phyloP scores from a whole-genome alignment of 108 stramenopile genomes.

The Bacterosira constricta region DNA sequence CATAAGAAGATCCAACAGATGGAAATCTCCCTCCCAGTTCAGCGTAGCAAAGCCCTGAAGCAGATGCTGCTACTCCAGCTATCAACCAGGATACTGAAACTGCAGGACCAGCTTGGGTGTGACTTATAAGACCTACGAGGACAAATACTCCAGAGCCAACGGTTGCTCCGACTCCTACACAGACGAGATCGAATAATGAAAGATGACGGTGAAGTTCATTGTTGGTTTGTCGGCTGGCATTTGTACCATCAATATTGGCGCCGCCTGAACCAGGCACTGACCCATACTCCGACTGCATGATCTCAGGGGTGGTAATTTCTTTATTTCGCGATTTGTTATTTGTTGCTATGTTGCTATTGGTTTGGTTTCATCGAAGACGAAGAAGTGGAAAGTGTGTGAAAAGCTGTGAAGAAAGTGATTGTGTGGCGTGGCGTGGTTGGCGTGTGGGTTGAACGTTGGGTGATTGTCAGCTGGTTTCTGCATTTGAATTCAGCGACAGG shows the following conservation, averaged over 20 bases:
- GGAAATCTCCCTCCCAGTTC: slow-evolving; percentile 63
- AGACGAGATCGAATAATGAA: slow-evolving; percentile 59
- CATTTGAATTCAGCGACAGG: no score
- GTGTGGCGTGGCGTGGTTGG: no score
- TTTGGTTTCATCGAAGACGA: no score
- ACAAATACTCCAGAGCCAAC: slow-evolving; percentile 66
- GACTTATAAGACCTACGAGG: slow-evolving; percentile 56
- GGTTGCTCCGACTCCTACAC: slow-evolving; percentile 52
- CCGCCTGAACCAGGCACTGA: neutral
- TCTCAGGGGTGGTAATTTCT: neutral
- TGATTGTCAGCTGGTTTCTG: no score
- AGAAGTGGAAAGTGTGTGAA: no score
- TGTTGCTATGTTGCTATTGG: neutral
- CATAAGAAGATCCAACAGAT: slow-evolving; percentile 46
- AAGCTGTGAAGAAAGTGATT: no score
- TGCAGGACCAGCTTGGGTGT: slow-evolving; percentile 57
- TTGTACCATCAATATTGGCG: neutral
- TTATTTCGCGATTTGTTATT: neutral
- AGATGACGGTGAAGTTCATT: slow-evolving; percentile 37
- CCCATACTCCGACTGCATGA: slow-evolving; percentile 8
- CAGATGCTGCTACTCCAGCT: slow-evolving; percentile 60
- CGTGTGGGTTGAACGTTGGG: no score
- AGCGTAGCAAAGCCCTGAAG: slow-evolving; percentile 68
- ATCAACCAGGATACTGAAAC: slow-evolving; percentile 60
- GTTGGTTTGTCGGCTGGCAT: neutral